Base-by-base conservation (phyloP, 352 stramenopile species). In the Sclerospora graminicola region DNA sequence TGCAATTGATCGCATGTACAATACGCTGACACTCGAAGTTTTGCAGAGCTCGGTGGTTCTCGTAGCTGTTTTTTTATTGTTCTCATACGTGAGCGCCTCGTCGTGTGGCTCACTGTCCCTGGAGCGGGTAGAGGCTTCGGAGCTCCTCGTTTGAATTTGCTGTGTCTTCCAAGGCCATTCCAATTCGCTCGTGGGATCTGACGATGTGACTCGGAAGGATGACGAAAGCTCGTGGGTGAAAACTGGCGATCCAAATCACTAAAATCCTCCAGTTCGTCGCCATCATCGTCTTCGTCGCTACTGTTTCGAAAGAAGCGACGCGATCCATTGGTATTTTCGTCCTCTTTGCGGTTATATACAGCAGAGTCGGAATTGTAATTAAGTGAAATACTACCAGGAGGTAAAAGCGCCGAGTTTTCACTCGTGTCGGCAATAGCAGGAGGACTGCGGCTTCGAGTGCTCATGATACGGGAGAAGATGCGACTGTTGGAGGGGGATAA, bases 331-430 rank as follows among this genome's bases (percentile, higher is more conserved):
- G 30, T 29, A 10, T 41, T 53, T 26, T 58, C 57, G 4, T 57
- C 51, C 24, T 59, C 56, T 45, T 79, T 67, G 28, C 66, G 53
- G 29, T 83, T 62, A 48, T 86, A 84, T 31, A 89, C 67, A 31
- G 71, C 79, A 47, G 79, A 89, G 45, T 91, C 79, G 33, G 79
- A 91, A 65, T 91, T 91, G 58, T 91, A 91, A 48, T 91, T 85
- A 5, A 85, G 65, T 48, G 72, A 66, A 24, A 83, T 52, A 7
- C 39, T 51, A 20, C 67, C 66, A 0, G 53, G 23, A 31, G 62
- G 57, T 19, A 89, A 60, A 48, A 89, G 55, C 10, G 74, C 69
- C 16, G 69, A 82, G 38, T 33, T 45, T 43, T 81, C 71, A 20
- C 28, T 40, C 30, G 60, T 42, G 34, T 72, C 64, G 61, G 46